Evolutionary conservation across 371 early-diverging fungal species (phyloP), one percentile per base, ranked within the genome.

Genomic region (Haplosporangium sp.): DNA sequence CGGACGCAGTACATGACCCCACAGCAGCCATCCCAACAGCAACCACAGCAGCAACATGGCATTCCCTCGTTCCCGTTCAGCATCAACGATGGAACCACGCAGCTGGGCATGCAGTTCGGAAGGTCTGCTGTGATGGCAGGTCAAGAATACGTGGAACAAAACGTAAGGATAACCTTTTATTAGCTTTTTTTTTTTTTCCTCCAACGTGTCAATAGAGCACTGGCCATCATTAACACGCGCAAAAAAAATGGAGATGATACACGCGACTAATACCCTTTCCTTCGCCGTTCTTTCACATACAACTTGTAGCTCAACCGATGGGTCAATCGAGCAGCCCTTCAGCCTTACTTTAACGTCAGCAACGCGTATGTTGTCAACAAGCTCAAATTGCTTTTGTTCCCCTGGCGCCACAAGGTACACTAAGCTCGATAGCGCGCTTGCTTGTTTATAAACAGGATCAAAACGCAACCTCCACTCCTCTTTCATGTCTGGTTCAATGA

Each of bases 271-370:
- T 42, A 20, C 21, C 43, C 51, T 48, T 41, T 37, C 37, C 70
- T 47, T 46, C 54, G 50, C 41, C 65, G 43, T 56, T 43, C 55
- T 40, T 43, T 45, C 59, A 40, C 18, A 5, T 12, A 68, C 13
- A n/a, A 18, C 54, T 20, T 36, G 1, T 81, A 95, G 96, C 86
- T 96, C 62, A 90, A 89, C 56, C 89, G 92, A 69, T 96, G 92
- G 84, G 86, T 98, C 41, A 94, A 94, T 77, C 86, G 96, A 77
- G 88, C 90, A 20, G 90, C 89, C 63, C 83, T 99, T 52, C 93
- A 95, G 83, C 93, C 92, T 65, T 99, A 99, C 84, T 99, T 99
- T 80, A 95, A 98, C 73, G 98, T 99, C 55, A 94, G 93, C 80
- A 98, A 99, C 83, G 82, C 88, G 21, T 99, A 98, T 74, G 97